phyloP scores from a whole-genome alignment of 177 flowering plant genomes.

The Vitis hybrid region DNA sequence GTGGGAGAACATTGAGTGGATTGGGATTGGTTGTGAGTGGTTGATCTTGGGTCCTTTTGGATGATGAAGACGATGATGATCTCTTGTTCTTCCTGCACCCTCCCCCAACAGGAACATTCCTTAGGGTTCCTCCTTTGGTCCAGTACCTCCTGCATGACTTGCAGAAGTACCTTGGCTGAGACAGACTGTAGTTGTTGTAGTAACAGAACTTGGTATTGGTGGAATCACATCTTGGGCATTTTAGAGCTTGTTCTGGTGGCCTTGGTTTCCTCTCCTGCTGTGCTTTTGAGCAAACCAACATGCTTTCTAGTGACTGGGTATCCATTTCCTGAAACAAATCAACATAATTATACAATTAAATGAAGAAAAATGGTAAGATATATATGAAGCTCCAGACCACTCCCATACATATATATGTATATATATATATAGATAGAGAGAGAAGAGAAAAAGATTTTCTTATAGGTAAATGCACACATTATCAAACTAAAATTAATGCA shows the following conservation, averaged over 20 bases:
- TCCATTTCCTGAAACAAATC: slow-evolving; percentile 47
- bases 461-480: too few relatives aligned
- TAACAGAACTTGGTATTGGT: slow-evolving; percentile 90
- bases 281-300: slow-evolving; percentile 54
- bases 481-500: too few relatives aligned
- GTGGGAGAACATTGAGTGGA: slow-evolving; percentile 32
- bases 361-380: not conserved
- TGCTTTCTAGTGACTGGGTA: slow-evolving; percentile 58
- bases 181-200: slow-evolving; percentile 93
- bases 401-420: too few relatives aligned
- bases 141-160: slow-evolving; percentile 89
- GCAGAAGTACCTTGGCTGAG: slow-evolving; percentile 96
- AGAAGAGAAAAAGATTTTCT: too few relatives aligned
- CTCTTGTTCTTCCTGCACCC: slow-evolving; percentile 88
- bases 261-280: slow-evolving; percentile 57
- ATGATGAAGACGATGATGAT: slow-evolving; percentile 45
- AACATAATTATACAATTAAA: not conserved
- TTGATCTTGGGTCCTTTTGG: slow-evolving; percentile 38
- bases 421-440: too few relatives aligned
- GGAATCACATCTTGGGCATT: slow-evolving; percentile 95
- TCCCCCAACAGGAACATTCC: slow-evolving; percentile 95
- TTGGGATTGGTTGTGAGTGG: slow-evolving; percentile 21
- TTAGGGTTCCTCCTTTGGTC: slow-evolving; percentile 88
- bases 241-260: slow-evolving; percentile 80
- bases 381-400: not conserved